phyloP scores from a whole-genome alignment of 2,329 filamentous ascomycete species.

The Clonostachys chloroleuca region DNA sequence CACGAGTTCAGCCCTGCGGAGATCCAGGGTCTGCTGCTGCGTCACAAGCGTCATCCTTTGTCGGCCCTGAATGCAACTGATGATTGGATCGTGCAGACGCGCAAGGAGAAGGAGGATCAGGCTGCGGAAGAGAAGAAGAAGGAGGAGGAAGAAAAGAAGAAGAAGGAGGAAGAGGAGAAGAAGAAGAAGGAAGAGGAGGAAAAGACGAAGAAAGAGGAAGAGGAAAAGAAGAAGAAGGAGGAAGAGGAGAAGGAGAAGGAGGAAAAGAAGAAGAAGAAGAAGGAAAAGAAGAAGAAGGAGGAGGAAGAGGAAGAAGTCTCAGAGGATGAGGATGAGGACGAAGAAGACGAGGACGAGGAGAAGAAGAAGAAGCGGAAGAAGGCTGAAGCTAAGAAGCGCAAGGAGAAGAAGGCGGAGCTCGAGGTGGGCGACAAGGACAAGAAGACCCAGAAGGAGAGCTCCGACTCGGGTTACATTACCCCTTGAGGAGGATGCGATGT shows the following conservation, averaged over 20 bases:
- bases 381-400: slow-evolving; percentile 12
- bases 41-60: slow-evolving; percentile 47
- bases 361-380: slow-evolving; percentile 12
- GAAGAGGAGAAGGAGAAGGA: neutral
- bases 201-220: slow-evolving; percentile 20
- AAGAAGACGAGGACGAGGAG: neutral
- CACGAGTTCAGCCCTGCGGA: slow-evolving; percentile 57
- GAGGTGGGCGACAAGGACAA: neutral
- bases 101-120: slow-evolving; percentile 43
- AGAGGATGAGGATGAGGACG: slow-evolving; percentile 1
- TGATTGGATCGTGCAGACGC: slow-evolving; percentile 43
- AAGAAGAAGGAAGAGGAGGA: slow-evolving; percentile 35
- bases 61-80: slow-evolving; percentile 39
- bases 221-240: slow-evolving; percentile 13
- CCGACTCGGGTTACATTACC: slow-evolving; percentile 3
- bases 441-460: neutral
- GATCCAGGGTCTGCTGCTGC: slow-evolving; percentile 54
- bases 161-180: slow-evolving; percentile 24
- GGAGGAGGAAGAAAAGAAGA: slow-evolving; percentile 24
- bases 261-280: slow-evolving; percentile 7
- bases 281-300: slow-evolving; percentile 11
- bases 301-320: slow-evolving; percentile 11
- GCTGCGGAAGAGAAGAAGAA: slow-evolving; percentile 32
- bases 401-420: slow-evolving; percentile 2
- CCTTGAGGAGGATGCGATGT: slow-evolving; percentile 1